Evolutionary conservation across 108 stramenopile species (phyloP).

Genomic region (Skeletonema potamos): DNA sequence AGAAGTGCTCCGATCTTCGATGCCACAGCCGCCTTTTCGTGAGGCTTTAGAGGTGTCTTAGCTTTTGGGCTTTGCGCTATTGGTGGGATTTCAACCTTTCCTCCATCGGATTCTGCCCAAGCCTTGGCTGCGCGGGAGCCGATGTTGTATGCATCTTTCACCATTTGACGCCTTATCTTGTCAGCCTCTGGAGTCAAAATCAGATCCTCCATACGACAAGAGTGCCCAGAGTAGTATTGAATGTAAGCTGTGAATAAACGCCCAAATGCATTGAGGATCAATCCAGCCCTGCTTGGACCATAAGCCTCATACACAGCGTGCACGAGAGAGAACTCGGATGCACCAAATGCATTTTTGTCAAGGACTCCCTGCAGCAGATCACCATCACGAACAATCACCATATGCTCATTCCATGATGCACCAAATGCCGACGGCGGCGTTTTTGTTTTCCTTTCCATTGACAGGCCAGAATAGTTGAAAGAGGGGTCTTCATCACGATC

Average conservation of each 20-base stretch:
- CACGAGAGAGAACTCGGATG: slow-evolving; percentile 90
- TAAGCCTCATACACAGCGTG: slow-evolving; percentile 98
- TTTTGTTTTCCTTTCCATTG: slow-evolving; percentile 91
- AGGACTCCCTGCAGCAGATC: slow-evolving; percentile 94
- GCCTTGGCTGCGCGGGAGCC: slow-evolving; percentile 87
- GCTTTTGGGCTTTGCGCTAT: slow-evolving; percentile 47
- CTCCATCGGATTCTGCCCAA: slow-evolving; percentile 92
- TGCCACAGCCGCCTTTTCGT: slow-evolving; percentile 76
- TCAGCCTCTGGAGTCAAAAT: slow-evolving; percentile 89
- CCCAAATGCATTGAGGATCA: slow-evolving; percentile 89
- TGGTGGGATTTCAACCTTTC: slow-evolving; percentile 78
- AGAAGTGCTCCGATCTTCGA: slow-evolving; percentile 78
- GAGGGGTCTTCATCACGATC: slow-evolving; percentile 62
- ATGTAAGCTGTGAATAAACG: slow-evolving; percentile 96
- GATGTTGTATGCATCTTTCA: slow-evolving; percentile 80
- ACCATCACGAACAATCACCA: slow-evolving; percentile 90
- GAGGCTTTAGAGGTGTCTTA: slow-evolving; percentile 70
- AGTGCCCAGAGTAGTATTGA: slow-evolving; percentile 95
- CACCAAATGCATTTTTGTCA: slow-evolving; percentile 97
- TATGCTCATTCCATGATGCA: slow-evolving; percentile 83
- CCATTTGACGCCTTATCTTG: slow-evolving; percentile 58
- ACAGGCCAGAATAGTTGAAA: slow-evolving; percentile 73
- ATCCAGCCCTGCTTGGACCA: slow-evolving; percentile 89
- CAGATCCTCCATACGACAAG: slow-evolving; percentile 97
- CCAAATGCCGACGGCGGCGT: slow-evolving; percentile 91